These are phyloP conservation scores for Trichoderma afroharzianum DNA, from an alignment of 2,329 filamentous ascomycete species.

Conservation along the genomic window DNA sequence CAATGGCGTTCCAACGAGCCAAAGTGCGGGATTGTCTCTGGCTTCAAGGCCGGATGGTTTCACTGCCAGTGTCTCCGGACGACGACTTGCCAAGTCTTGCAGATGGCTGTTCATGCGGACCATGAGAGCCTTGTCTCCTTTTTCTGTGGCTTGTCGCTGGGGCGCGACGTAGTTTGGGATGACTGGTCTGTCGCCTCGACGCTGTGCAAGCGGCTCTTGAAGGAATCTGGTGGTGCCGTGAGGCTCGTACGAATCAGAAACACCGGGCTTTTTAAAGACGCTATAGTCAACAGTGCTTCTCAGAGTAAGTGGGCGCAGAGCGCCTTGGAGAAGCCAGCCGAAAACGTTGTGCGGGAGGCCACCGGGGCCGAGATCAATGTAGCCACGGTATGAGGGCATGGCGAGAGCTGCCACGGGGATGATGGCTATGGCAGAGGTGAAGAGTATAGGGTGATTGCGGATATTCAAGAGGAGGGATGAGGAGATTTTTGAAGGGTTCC, in stretches of 20 bases:
- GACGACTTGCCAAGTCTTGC: neutral
- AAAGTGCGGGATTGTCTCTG: constrained; percentile 10
- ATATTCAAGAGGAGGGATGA: neutral
- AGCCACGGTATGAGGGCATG: constrained; percentile 36
- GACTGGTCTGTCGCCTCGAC: constrained; percentile 27
- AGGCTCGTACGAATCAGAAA: constrained; percentile 26
- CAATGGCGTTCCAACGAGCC: neutral
- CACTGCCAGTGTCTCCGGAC: neutral
- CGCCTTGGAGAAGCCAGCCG: constrained; percentile 39
- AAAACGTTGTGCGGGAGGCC: constrained; percentile 40
- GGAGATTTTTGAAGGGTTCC: neutral
- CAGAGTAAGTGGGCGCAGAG: constrained; percentile 32
- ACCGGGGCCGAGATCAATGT: constrained; percentile 41
- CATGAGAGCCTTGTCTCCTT: constrained; percentile 16
- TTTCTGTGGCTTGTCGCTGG: constrained; percentile 36
- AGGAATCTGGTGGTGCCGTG: constrained; percentile 26
- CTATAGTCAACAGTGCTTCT: constrained; percentile 31
- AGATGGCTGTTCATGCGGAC: constrained; percentile 29
- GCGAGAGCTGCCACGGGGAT: constrained; percentile 22
- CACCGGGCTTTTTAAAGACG: constrained; percentile 25
- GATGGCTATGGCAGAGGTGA: neutral
- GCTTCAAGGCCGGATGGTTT: constrained; percentile 10
- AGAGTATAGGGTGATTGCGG: neutral
- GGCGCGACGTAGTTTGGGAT: constrained; percentile 36
- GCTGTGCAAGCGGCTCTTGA: constrained; percentile 15